phyloP scores from a whole-genome alignment of 306 rosid genomes.

The Vigna hirtella region DNA sequence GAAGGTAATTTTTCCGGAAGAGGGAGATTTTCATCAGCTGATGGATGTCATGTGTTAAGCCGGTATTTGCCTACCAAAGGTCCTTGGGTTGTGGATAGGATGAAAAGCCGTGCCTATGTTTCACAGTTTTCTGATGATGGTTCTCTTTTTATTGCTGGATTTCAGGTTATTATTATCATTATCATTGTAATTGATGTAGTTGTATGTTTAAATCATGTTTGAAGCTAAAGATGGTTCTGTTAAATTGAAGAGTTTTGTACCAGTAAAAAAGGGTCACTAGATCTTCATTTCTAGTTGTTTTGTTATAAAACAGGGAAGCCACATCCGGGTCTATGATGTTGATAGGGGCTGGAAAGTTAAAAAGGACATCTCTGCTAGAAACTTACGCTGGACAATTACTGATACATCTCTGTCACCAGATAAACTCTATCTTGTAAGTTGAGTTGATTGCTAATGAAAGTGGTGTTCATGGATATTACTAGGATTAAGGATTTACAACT shows the following conservation, averaged over 20 bases:
- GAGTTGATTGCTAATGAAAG: constrained; percentile 11
- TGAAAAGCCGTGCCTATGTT: constrained; percentile 62
- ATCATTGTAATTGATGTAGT: constrained; percentile 10
- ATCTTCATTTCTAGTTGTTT: constrained; percentile 27
- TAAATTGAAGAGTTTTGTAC: constrained; percentile 33
- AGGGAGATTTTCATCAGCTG: constrained; percentile 60
- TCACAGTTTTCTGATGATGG: constrained; percentile 71
- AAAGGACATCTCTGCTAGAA: constrained; percentile 81
- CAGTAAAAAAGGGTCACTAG: constrained; percentile 25
- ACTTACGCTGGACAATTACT: constrained; percentile 90
- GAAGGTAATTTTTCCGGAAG: constrained; percentile 61
- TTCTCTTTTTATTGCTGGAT: constrained; percentile 62
- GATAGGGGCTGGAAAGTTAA: constrained; percentile 81
- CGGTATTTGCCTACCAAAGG: constrained; percentile 64
- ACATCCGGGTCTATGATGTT: constrained; percentile 82
- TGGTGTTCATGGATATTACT: constrained; percentile 25
- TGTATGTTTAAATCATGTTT: constrained; percentile 1
- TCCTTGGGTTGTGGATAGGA: constrained; percentile 55
- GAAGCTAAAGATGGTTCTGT: constrained; percentile 37
- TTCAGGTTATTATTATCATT: constrained; percentile 54
- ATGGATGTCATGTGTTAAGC: constrained; percentile 61
- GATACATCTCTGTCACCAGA: constrained; percentile 94
- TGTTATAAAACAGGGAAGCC: constrained; percentile 71
- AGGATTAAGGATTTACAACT: constrained; percentile 29
- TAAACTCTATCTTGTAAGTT: constrained; percentile 78